Evolutionary conservation across 106 monocot genomes (phyloP), one percentile per base, ranked within the genome.

Genomic region (Dioscorea dumetorum): DNA sequence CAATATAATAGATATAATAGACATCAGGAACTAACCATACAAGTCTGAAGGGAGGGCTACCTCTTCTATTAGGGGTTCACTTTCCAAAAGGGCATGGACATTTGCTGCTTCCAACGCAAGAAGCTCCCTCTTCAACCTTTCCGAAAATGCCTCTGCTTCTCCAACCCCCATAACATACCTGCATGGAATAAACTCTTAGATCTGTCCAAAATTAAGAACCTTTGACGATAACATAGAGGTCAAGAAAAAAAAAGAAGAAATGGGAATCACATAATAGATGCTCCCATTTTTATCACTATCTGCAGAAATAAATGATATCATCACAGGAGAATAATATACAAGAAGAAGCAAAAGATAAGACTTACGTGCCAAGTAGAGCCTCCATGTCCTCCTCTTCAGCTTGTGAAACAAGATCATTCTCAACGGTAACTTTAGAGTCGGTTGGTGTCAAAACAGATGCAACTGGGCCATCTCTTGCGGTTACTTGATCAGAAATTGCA

Each of bases 341-440:
- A 54, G 19, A 15, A 19, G 54, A 54, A 51, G 10, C 11, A 16
- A 20, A 21, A 58, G 68, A 63, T 21, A 67, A 68, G 13, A 67
- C 87, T 65, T 83, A 99, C 97, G 97, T 99, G 64, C 86, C 97
- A 73, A 99, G 90, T 80, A 99, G 97, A 28, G 97, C 82, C 66
- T 99, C 97, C 97, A 99, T 99, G 64, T 99, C 97, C 79, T 99
- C 97, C 71, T 99, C 97, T 80, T 99, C 92, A 56, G 83, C 97
- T 81, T 99, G 92, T 34, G 92, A 92, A 50, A 92, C 90, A 18
- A 99, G 89, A 41, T 99, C 97, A 60, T 75, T 84, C 74, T 99
- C 92, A 73, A 99, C 97, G 28, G 86, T 99, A 63, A 99, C 97
- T 82, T 95, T 85, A n/a, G 87, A 70, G 56, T 90, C 84, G 71